phyloP scores from a whole-genome alignment of 2,329 filamentous ascomycete species.

The Exserohilum rostratum region DNA sequence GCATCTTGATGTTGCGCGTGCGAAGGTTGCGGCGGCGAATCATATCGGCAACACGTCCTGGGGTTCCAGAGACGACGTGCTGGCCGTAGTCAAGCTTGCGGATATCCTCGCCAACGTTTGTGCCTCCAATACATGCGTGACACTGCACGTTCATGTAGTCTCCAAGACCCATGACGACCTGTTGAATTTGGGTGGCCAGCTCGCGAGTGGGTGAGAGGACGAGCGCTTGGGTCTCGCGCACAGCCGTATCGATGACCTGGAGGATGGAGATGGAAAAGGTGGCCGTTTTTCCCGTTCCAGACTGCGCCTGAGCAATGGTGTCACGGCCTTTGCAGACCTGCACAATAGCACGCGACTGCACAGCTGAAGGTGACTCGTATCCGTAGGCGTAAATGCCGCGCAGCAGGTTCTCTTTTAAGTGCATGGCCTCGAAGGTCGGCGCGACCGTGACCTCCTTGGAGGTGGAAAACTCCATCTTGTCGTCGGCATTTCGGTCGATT shows the following conservation, averaged over 20 bases:
- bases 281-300: slow-evolving; percentile 94
- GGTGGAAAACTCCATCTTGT: slow-evolving; percentile 97
- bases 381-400: slow-evolving; percentile 98
- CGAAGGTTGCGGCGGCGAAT: slow-evolving; percentile 75
- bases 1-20: slow-evolving; percentile 78
- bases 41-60: slow-evolving; percentile 92
- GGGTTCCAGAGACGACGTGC: slow-evolving; percentile 96
- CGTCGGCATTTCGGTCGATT: slow-evolving; percentile 91
- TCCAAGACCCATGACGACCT: slow-evolving; percentile 98
- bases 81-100: slow-evolving; percentile 96
- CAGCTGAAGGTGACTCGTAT: slow-evolving; percentile 96
- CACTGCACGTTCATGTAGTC: slow-evolving; percentile 99
- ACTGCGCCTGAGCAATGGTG: slow-evolving; percentile 97
- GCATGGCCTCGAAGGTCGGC: slow-evolving; percentile 77
- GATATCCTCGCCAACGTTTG: slow-evolving; percentile 97
- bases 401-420: slow-evolving; percentile 94
- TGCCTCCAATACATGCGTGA: slow-evolving; percentile 97
- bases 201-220: slow-evolving; percentile 96
- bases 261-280: slow-evolving; percentile 97
- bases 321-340: slow-evolving; percentile 99
- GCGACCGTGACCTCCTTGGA: slow-evolving; percentile 97
- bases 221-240: slow-evolving; percentile 90
- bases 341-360: slow-evolving; percentile 97
- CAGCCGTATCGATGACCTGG: slow-evolving; percentile 91
- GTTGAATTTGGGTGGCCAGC: slow-evolving; percentile 97